Conservation (phyloP, 495 filamentous ascomycete species). For the Penicillium paxilli region DNA sequence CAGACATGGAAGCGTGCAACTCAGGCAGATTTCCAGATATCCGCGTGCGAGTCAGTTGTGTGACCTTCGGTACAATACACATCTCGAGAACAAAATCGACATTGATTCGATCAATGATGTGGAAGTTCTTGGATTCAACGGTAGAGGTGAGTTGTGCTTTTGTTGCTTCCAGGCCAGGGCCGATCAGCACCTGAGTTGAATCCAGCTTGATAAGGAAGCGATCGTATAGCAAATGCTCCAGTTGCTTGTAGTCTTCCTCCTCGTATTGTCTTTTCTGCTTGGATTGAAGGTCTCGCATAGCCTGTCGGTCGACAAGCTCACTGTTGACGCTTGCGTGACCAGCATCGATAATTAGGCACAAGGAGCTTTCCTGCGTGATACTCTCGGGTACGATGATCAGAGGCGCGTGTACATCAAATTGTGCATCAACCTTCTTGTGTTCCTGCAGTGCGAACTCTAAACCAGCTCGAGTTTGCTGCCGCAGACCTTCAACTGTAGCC, state of each 20-base stretch:
- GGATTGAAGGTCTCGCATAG: conserved; percentile 81
- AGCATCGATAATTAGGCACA: conserved; percentile 91
- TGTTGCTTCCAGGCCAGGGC: conserved; percentile 88
- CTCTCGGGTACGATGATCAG: conserved; percentile 95
- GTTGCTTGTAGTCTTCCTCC: conserved; percentile 80
- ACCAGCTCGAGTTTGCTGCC: conserved; percentile 93
- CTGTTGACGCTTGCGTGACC: conserved; percentile 94
- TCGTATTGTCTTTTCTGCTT: conserved; percentile 89
- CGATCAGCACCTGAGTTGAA: conserved; percentile 92
- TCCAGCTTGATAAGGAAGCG: conserved; percentile 89
- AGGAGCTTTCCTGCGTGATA: conserved; percentile 73
- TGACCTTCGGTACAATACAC: conserved; percentile 91
- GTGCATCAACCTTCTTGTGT: conserved; percentile 96
- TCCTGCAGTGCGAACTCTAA: conserved; percentile 95
- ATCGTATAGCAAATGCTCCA: conserved; percentile 94
- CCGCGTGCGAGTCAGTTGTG: conserved; percentile 88
- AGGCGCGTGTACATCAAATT: conserved; percentile 92
- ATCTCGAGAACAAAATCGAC: conserved; percentile 90
- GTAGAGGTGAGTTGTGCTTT: conserved; percentile 75
- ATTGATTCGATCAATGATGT: conserved; percentile 95
- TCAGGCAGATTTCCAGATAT: conserved; percentile 91
- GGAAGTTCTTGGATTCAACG: conserved; percentile 70
- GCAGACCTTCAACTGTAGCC: conserved; percentile 88
- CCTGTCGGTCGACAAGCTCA: conserved; percentile 86
- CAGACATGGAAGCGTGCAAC: conserved; percentile 86